Evolutionary conservation across 2,329 filamentous ascomycete species (phyloP).

Genomic region (Stagonosporopsis vannaccii): DNA sequence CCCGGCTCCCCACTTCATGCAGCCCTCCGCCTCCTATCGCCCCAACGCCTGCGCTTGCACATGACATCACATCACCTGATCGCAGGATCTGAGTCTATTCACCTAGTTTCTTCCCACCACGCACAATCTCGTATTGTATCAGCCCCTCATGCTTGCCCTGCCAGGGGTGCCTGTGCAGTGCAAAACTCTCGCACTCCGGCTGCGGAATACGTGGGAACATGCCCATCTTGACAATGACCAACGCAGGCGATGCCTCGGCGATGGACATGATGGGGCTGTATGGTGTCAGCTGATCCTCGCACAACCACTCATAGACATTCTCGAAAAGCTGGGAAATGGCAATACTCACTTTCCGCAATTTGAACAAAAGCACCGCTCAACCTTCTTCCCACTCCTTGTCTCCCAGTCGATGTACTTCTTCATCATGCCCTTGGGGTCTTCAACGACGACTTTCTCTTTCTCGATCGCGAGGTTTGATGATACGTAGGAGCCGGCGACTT

Average conservation of each 20-base stretch:
- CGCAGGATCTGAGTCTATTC: slow-evolving; percentile 11
- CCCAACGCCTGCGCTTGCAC: not conserved
- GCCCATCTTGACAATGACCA: slow-evolving; percentile 59
- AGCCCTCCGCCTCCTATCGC: not conserved
- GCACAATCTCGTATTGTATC: slow-evolving; percentile 50
- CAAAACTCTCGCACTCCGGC: slow-evolving; percentile 57
- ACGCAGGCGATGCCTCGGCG: slow-evolving; percentile 50
- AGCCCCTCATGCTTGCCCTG: slow-evolving; percentile 50
- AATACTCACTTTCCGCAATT: slow-evolving; percentile 49
- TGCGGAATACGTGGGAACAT: slow-evolving; percentile 58
- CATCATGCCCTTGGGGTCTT: slow-evolving; percentile 55
- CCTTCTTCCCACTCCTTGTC: slow-evolving; percentile 56
- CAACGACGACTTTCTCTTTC: slow-evolving; percentile 55
- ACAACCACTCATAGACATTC: not conserved
- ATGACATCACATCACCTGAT: not conserved
- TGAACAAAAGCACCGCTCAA: slow-evolving; percentile 58
- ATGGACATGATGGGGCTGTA: slow-evolving; percentile 58
- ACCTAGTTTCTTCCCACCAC: slow-evolving; percentile 50
- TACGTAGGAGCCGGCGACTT: slow-evolving; percentile 56
- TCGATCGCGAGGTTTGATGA: slow-evolving; percentile 53
- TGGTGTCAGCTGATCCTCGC: not conserved
- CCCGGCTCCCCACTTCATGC: not conserved
- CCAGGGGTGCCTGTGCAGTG: slow-evolving; percentile 54
- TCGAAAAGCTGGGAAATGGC: too few species aligned
- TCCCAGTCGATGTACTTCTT: slow-evolving; percentile 55